Evolutionary conservation across 1,284 basidiomycete genomes (phyloP), one percentile per base, ranked within the genome.

Genomic region (Boletus semigastroideus): DNA sequence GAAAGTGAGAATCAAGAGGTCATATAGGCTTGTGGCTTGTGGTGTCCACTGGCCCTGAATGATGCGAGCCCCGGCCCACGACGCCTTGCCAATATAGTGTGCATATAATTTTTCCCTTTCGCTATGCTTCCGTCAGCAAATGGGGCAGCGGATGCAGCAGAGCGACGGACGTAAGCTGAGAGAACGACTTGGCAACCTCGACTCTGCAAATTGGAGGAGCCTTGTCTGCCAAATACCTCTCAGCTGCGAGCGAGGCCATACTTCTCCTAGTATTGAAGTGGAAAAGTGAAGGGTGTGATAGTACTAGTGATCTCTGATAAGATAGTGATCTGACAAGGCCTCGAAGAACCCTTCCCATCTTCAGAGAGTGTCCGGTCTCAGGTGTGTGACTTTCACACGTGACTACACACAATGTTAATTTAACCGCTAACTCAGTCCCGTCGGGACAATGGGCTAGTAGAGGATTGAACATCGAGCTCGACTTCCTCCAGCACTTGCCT

Each of bases 31-130:
- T 59, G 75, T 66, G 10, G 73, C 64, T 53, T 86, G 76, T 0
- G 82, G 74, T 0, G 88, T 87, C 83, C 86, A 90, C 72, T 92
- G 90, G 62, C 78, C 85, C 72, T 91, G 87, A 54, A 92, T 87
- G 68, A 93, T 86, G 42, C 87, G 78, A 43, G 82, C 87, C 33
- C 91, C 90, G 0, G 87, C 86, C 90, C 91, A 93, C 1, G 83
- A 82, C 9, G 88, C 89, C 59, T 81, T 59, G 11, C 77, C 78
- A 16, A 90, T 45, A 61, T 79, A 83, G 66, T 92, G 87, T 2
- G 86, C 80, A 60, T 92, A 92, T 56, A 84, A 78, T 70, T 87
- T 88, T 65, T 92, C 90, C 60, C 78, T 80, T 6, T 80, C 72
- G 52, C 87, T 90, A 48, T 8, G 46, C 40, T 19, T 47, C 43